Base-by-base conservation (phyloP, 2,329 filamentous ascomycete species). In the Volutella citrinella region DNA sequence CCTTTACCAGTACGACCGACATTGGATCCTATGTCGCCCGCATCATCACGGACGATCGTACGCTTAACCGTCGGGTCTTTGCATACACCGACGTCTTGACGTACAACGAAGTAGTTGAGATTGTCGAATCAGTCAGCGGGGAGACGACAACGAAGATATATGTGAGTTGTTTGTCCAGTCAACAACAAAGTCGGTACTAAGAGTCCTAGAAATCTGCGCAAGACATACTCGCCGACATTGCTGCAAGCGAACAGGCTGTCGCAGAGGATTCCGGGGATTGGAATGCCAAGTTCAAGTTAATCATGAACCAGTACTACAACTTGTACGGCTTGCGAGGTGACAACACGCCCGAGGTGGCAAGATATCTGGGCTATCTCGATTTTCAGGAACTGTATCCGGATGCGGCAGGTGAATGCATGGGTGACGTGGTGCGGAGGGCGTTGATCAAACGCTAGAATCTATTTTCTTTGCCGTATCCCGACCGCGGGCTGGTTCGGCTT, bases 1-100 rank as follows among this genome's bases (percentile, higher is more conserved):
- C 65, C 3, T 34, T 76, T 14, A 74, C 67, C 0, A 69, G 77
- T 45, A 38, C 69, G 27, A 51, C 65, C n/a, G 76, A 80, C 42
- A 64, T 79, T 33, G 76, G 76, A 5, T 55, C 51, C 27, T 77
- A 68, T 38, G 64, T 74, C 9, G 73, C 70, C 1, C 51, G 56
- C 13, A 72, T 80, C 42, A 66, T 79, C 20, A 46, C 51, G 3
- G 76, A 79, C 38, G 57, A 64, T 5, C 55, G 72, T 10, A 79
- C 76, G 5, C 35, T 79, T 28, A 78, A 79, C 55, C 65, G 65
- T 44, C 62, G 55, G 33, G 68, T 79, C 4, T 64, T 74, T 32
- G 62, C 63, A 5, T 74, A 71, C 43, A 65, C 63, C 37, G 66
- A 74, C 27, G 53, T 70, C 2, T 48, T 60, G 32, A 65, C 62